Evolutionary conservation across 73 alveolate species (phyloP), one percentile per base, ranked within the genome.

Genomic region (Stentor coeruleus): DNA sequence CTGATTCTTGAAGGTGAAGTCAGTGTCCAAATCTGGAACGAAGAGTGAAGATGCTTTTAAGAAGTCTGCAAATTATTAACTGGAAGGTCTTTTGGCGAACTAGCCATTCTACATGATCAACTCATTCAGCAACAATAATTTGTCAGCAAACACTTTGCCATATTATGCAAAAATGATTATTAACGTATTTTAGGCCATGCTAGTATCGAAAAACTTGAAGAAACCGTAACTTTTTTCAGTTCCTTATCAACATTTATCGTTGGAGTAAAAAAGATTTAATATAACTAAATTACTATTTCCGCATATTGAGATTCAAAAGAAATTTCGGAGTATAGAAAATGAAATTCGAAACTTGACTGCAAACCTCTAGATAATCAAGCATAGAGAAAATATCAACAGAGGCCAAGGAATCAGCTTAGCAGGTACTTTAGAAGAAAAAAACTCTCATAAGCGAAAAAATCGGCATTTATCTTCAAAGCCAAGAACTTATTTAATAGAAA

Each of bases 21-120:
- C 30, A 38, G 86, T 3, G 88, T 88, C 55, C 31, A 80, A 84
- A 39, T 89, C 40, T 88, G 86, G 26, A 75, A 49, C 20, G 66
- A 49, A 49, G 20, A 49, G 6, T 6, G 20, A 49, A 20, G 20
- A 49, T n/a, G n/a, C n/a, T 20, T 49, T 49, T 6, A 49, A 49
- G 6, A 6, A 11, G 66, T 49, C 66, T 49, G 66, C 20, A 6
- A 11, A 11, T 20, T 49, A 11, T 6, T 6, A 6, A 6, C 66
- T 49, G 93, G 93, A n/a, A 59, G 90, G 58, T 77, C 95, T 39
- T 92, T 92, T 73, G 98, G 98, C 2, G 98, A 92, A 82, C 76
- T 92, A 33, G 96, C 96, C n/a, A 75, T 92, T 60, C 84, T 90
- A 31, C 85, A 90, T 55, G 89, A 92, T 81, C 88, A 87, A 33